Evolutionary conservation across 176 grass and related monocot species (phyloP).

Genomic region (Oryza coarctata): DNA sequence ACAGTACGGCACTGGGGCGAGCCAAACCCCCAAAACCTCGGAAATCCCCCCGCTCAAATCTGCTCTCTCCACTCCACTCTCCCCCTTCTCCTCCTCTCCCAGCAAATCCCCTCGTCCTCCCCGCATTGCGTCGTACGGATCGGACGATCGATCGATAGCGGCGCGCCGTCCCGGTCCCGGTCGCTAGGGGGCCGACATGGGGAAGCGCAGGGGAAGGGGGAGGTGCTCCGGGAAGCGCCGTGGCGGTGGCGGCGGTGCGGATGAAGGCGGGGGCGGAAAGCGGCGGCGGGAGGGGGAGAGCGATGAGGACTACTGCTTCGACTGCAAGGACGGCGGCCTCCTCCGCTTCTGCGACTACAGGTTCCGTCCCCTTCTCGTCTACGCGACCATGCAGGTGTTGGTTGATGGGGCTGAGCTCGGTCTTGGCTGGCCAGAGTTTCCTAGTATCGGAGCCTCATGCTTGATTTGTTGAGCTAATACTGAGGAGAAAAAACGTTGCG

Average conservation of each 20-base stretch:
- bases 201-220: not conserved
- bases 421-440: not conserved
- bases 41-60: not conserved
- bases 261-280: not conserved
- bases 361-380: not conserved
- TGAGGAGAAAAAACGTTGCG: not conserved
- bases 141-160: not conserved
- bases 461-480: not conserved
- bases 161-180: not conserved
- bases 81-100: not conserved
- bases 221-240: not conserved
- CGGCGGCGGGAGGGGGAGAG: constrained; percentile 6
- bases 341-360: constrained; percentile 51
- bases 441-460: not conserved
- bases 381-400: not conserved
- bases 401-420: not conserved
- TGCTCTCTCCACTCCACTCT: not conserved
- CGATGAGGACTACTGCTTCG: constrained; percentile 45
- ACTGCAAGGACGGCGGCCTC: constrained; percentile 51
- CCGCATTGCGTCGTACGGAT: not conserved
- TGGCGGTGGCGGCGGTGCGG: not conserved
- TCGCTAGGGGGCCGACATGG: not conserved
- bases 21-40: constrained; percentile 1
- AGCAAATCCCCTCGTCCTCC: not conserved
- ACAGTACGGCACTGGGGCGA: not conserved